Conservation (phyloP, 352 stramenopile genomes). For the Globisporangium irregulare region DNA sequence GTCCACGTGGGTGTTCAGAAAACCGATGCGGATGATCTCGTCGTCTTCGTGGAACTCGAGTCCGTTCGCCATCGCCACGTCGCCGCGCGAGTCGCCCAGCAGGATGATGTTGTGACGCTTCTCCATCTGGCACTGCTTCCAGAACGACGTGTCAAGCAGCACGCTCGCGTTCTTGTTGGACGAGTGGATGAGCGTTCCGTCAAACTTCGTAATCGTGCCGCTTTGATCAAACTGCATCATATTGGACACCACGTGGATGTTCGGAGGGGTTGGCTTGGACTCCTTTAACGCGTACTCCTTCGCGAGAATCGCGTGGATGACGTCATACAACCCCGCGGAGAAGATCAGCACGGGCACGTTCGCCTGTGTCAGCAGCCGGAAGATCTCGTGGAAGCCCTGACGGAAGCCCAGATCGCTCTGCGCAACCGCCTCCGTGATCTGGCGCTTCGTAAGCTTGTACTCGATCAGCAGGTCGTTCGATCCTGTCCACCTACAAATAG, state of each 20-base stretch:
- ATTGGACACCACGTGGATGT: conserved; percentile 82
- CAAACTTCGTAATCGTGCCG: conserved; percentile 40
- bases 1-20: conserved; percentile 69
- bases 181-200: conserved; percentile 76
- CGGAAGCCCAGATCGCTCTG: conserved; percentile 58
- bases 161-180: conserved; percentile 79
- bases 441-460: conserved; percentile 44
- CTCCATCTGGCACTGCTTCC: conserved; percentile 64
- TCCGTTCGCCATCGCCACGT: conserved; percentile 47
- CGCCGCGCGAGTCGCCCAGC: conserved; percentile 66
- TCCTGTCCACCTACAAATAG: conserved; percentile 32
- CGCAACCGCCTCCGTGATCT: conserved; percentile 50
- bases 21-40: conserved; percentile 65
- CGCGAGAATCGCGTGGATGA: conserved; percentile 74
- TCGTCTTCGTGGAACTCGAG: conserved; percentile 35
- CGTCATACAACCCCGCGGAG: conserved; percentile 65
- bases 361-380: conserved; percentile 30
- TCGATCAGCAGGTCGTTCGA: conserved; percentile 54
- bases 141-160: conserved; percentile 63
- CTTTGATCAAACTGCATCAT: conserved; percentile 71
- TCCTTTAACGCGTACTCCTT: conserved; percentile 53
- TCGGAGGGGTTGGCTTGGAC: conserved; percentile 29
- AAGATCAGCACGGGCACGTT: conserved; percentile 64
- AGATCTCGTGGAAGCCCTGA: conserved; percentile 44
- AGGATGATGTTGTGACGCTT: conserved; percentile 73